Evolutionary conservation across 192 early-diverging fungal genomes (phyloP), one percentile per base, ranked within the genome.

Genomic region (Coemansia sp.): DNA sequence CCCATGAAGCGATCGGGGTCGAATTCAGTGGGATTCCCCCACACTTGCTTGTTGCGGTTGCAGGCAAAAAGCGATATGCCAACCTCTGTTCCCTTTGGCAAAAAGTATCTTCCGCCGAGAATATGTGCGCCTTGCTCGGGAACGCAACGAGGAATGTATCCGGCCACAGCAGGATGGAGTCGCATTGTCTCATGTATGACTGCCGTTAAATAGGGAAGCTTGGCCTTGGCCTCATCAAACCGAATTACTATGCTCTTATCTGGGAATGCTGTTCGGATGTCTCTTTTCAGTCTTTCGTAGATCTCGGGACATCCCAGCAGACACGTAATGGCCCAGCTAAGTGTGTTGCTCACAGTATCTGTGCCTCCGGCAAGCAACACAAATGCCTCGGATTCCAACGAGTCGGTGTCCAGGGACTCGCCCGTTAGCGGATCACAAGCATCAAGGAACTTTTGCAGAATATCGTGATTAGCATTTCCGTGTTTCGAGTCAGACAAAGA

Each of bases 341-440:
- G 48, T 21, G 80, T 79, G 56, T 71, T 79, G 74, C 76, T 80
- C 26, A 71, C 70, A 0, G 84, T 85, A 18, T 83, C 84, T 13
- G 79, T 79, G 26, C 84, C 84, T 0, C 74, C 79, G 0, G 74
- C 48, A n/a, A 85, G 63, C n/a, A 79, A 44, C 23, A 81, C 54
- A 0, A 58, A 15, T 0, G 72, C 59, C 40, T 85, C 81, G 7
- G 70, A 43, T 0, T 61, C 56, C 60, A 83, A 26, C 4, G 54
- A 19, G 1, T 26, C 43, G 6, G 19, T 48, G 38, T 67, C 49
- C 5, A 85, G 48, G 1, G 40, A 44, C 47, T 67, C 23, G 12
- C 74, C 76, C 9, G 79, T 79, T 0, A 32, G 23, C 2, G 84
- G 70, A 39, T 85, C 84, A 1, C 26, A 42, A 0, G 84, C 75